Conservation (phyloP, 1,284 basidiomycete species). For the Tranzscheliella williamsii region DNA sequence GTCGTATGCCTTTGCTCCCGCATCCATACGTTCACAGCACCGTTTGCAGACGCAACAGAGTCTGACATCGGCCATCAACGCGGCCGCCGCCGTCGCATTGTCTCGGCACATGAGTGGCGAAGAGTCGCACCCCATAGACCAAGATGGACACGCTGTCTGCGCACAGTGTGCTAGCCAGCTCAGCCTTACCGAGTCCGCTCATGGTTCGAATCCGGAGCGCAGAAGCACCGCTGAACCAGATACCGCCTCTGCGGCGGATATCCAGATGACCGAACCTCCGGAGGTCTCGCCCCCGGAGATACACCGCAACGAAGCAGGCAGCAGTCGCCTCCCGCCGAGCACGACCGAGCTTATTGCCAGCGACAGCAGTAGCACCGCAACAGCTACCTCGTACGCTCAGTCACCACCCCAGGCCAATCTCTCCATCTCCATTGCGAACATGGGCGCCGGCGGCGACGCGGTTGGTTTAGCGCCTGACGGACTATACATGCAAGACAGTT, state of each 20-base stretch:
- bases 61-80: conserved; percentile 39
- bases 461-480: background rate
- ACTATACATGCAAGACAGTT: conserved; percentile 22
- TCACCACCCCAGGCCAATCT: conserved; percentile 8
- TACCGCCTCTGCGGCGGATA: too few species aligned
- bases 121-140: conserved; percentile 9
- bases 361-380: background rate
- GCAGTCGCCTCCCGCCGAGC: too few species aligned
- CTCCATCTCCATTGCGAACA: conserved; percentile 42
- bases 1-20: conserved; percentile 36
- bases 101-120: conserved; percentile 25
- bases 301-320: too few species aligned
- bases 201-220: too few species aligned
- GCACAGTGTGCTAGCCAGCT: conserved; percentile 21
- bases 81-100: conserved; percentile 29
- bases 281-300: too few species aligned
- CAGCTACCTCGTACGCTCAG: background rate
- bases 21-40: conserved; percentile 26
- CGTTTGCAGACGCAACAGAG: conserved; percentile 25
- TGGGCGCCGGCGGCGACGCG: conserved; percentile 43
- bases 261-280: too few species aligned
- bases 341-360: too few species aligned
- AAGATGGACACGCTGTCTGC: conserved; percentile 30
- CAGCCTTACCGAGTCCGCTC: too few species aligned
- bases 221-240: too few species aligned